Conservation (phyloP, 108 stramenopile species). For the Skeletonema costatum region DNA sequence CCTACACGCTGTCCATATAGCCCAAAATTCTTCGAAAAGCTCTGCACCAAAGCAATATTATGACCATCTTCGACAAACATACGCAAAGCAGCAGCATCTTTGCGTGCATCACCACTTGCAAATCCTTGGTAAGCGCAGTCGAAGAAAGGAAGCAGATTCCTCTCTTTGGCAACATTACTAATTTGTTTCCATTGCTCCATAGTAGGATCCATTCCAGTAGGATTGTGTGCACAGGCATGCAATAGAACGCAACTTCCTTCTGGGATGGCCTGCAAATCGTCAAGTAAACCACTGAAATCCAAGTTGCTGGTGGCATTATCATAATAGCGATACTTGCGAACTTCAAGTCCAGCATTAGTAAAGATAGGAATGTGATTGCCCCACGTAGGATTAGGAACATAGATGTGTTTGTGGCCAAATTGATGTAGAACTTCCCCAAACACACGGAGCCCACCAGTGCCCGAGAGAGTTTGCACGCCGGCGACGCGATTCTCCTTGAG, state of each 20-base stretch:
- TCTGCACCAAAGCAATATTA: constrained; percentile 91
- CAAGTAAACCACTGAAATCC: constrained; percentile 88
- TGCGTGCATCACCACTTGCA: constrained; percentile 93
- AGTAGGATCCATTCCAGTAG: constrained; percentile 97
- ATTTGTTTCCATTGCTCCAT: constrained; percentile 96
- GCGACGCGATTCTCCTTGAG: constrained; percentile 83
- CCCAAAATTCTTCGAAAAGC: constrained; percentile 99
- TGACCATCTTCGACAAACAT: constrained; percentile 98
- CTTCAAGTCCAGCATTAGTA: constrained; percentile 90
- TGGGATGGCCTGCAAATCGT: constrained; percentile 88
- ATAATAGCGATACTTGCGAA: constrained; percentile 92
- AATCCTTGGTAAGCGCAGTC: constrained; percentile 99
- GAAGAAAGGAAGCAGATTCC: constrained; percentile 91
- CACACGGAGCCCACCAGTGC: constrained; percentile 97
- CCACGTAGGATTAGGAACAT: constrained; percentile 98
- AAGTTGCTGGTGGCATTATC: constrained; percentile 75
- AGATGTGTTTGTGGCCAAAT: constrained; percentile 88
- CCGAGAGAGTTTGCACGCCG: constrained; percentile 96
- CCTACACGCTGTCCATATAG: constrained; percentile 98
- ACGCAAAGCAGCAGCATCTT: constrained; percentile 93
- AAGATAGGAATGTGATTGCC: constrained; percentile 99
- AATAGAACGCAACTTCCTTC: constrained; percentile 89
- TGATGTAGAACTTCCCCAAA: constrained; percentile 86
- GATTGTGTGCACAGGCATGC: constrained; percentile 99
- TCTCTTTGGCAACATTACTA: constrained; percentile 79